phyloP scores from a whole-genome alignment of 2,329 filamentous ascomycete species.

The Bipolaris victoriae region DNA sequence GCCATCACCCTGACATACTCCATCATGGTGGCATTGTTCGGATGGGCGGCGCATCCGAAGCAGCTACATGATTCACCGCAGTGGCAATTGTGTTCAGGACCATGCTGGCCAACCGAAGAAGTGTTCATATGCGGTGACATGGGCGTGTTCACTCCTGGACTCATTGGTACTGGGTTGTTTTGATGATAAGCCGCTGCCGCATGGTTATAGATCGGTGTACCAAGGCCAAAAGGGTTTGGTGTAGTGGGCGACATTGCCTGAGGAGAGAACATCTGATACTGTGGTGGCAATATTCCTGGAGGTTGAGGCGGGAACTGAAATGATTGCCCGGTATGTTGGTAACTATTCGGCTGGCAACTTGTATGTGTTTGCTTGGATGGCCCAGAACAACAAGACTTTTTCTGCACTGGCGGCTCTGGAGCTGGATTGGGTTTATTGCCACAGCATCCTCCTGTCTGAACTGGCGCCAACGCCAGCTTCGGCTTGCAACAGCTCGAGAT shows the following conservation, averaged over 20 bases:
- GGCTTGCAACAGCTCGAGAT: slow-evolving; percentile 44
- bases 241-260: slow-evolving; percentile 19
- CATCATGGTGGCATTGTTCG: slow-evolving; percentile 69
- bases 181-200: slow-evolving; percentile 38
- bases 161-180: slow-evolving; percentile 45
- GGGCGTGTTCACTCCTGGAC: slow-evolving; percentile 14
- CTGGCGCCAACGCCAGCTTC: slow-evolving; percentile 25
- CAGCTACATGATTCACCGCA: slow-evolving; percentile 72
- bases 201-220: slow-evolving; percentile 45
- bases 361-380: slow-evolving; percentile 22
- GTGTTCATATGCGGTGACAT: slow-evolving; percentile 35
- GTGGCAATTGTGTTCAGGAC: slow-evolving; percentile 59
- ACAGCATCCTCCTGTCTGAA: slow-evolving; percentile 38
- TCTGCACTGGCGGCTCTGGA: slow-evolving; percentile 15
- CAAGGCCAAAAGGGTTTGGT: slow-evolving; percentile 36
- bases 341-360: slow-evolving; percentile 11
- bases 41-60: slow-evolving; percentile 70
- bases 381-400: slow-evolving; percentile 44
- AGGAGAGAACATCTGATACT: slow-evolving; percentile 29
- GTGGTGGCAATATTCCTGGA: slow-evolving; percentile 29
- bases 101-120: slow-evolving; percentile 42
- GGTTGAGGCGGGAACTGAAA: slow-evolving; percentile 30
- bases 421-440: slow-evolving; percentile 32
- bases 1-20: slow-evolving; percentile 56
- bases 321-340: slow-evolving; percentile 23